These are phyloP conservation scores for Leishmania tarentolae DNA, from an alignment of 208 protist genomes.

Conservation along the genomic window DNA sequence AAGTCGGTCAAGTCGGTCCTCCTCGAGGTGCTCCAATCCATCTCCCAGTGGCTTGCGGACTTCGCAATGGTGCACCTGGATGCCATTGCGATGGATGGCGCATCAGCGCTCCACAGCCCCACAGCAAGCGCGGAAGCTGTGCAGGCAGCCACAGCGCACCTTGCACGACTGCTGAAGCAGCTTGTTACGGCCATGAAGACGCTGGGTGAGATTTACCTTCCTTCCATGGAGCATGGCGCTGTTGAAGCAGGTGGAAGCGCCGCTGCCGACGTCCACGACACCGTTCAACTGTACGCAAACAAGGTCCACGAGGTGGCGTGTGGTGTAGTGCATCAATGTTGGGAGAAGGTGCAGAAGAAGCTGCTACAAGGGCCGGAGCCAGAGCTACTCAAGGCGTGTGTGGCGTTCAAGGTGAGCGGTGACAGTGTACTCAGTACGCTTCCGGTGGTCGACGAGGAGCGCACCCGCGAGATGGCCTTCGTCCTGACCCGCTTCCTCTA, in stretches of 20 bases:
- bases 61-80: conserved; percentile 43
- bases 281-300: conserved; percentile 15
- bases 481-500: conserved; percentile 26
- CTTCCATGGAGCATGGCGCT: conserved; percentile 15
- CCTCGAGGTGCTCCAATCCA: conserved; percentile 54
- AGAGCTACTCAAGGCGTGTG: conserved; percentile 15
- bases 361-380: conserved; percentile 10
- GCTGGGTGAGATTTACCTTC: conserved; percentile 71
- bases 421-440: conserved; percentile 15
- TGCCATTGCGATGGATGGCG: conserved; percentile 46
- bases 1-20: conserved; percentile 78
- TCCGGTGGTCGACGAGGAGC: conserved; percentile 11
- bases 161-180: conserved; percentile 60
- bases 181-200: conserved; percentile 59
- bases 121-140: conserved; percentile 20
- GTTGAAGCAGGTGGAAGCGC: neutral
- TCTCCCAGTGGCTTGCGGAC: conserved; percentile 44
- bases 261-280: neutral
- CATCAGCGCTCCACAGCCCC: conserved; percentile 25
- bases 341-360: neutral
- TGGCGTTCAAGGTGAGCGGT: no score
- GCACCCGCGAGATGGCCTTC: conserved; percentile 19
- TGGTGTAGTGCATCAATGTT: conserved; percentile 18
- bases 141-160: conserved; percentile 30
- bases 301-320: conserved; percentile 26